Evolutionary conservation across 2,329 filamentous ascomycete genomes (phyloP).

Genomic region (Fusarium sp.): DNA sequence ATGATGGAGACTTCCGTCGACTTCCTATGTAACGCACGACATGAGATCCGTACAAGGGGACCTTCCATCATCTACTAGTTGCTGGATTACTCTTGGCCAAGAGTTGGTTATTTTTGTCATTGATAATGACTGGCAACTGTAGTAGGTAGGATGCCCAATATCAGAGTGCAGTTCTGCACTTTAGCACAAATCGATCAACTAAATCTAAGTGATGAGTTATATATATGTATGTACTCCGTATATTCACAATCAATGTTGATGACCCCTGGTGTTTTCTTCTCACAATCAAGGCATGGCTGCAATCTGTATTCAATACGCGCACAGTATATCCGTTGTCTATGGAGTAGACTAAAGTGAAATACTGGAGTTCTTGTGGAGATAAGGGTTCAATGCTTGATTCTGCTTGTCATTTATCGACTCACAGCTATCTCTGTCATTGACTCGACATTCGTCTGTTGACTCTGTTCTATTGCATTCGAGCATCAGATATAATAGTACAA

Average conservation of each 20-base stretch:
- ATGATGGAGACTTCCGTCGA: not conserved
- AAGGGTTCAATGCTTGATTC: slow-evolving; percentile 23
- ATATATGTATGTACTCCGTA: not conserved
- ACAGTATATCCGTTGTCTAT: slow-evolving; percentile 11
- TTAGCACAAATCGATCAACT: not conserved
- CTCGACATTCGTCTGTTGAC: not conserved
- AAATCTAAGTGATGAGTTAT: not conserved
- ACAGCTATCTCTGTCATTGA: not conserved
- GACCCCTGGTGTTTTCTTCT: not conserved
- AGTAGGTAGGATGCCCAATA: not conserved
- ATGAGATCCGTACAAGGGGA: not conserved
- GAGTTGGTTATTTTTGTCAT: slow-evolving; percentile 11
- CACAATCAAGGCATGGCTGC: slow-evolving; percentile 1
- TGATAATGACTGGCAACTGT: not conserved
- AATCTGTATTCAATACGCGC: not conserved
- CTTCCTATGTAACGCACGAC: not conserved
- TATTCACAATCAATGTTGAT: not conserved
- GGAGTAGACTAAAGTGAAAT: slow-evolving; percentile 7
- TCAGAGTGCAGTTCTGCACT: not conserved
- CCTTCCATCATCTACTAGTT: not conserved
- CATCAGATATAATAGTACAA: slow-evolving; percentile 26
- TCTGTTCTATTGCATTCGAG: slow-evolving; percentile 8
- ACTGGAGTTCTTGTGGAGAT: slow-evolving; percentile 21
- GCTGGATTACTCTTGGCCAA: slow-evolving; percentile 1
- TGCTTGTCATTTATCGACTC: slow-evolving; percentile 12